Evolutionary conservation across 441 rosid genomes (phyloP), one percentile per base, ranked within the genome.

Genomic region (Lepidium campestre): DNA sequence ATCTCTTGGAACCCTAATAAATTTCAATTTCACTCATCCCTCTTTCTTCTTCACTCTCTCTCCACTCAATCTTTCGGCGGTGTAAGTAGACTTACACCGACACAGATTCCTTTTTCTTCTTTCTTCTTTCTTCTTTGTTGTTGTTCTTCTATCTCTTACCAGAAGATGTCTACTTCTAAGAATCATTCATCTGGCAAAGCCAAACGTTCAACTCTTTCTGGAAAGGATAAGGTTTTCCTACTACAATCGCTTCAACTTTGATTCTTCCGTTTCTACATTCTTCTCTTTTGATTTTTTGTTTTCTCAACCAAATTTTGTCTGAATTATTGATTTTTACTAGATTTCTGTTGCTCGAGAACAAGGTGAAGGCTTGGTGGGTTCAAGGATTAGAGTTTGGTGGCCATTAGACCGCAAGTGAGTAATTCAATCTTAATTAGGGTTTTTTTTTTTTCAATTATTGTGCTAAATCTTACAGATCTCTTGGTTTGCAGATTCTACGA

Each of bases 351-450:
- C 39, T 42, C 65, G 37, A 42, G 85, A 65, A 10, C 55, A 68
- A 59, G 91, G 76, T 7, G 77, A 79, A 59, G 70, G 58, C 37
- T 76, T 91, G 25, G 84, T 94, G 57, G 96, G 97, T 27, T 59
- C 78, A 4, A 88, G 74, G 78, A 64, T 95, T 48, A 71, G 78
- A 76, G 96, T 95, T 35, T 95, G 90, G 89, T 95, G 99, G 99
- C 98, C 98, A 3, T 4, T 62, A 3, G 99, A 95, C 77, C 58
- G 35, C 3, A 11, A 20, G 99, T 95, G 76, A 81, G 97, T 71
- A 18, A 46, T 57, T 25, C 17, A 4, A 42, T 57, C 14, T 25
- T 13, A 20, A 4, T 67, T 55, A 53, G 31, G 50, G 40, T 32
- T 41, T 3, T 18, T 8, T 23, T 18, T 7, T 12, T 1, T 42